Evolutionary conservation across 495 filamentous ascomycete species (phyloP).

Genomic region (Podospora australis): DNA sequence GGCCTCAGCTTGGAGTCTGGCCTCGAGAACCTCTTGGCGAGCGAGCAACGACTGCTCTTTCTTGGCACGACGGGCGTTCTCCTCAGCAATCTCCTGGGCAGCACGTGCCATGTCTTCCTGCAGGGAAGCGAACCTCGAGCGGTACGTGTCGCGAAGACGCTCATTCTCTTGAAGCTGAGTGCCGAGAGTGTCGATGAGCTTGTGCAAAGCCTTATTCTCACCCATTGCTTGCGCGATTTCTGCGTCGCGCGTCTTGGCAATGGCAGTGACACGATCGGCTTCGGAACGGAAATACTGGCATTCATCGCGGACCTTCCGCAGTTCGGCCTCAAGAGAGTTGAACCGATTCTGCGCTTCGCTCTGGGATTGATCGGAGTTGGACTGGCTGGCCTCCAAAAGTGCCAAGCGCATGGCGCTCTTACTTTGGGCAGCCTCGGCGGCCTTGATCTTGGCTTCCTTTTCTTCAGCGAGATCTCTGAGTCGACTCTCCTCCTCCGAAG

Average conservation of each 20-base stretch:
- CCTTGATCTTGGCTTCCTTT: conserved; percentile 45
- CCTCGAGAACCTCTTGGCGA: conserved; percentile 71
- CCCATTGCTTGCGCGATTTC: conserved; percentile 35
- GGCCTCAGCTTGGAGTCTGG: conserved; percentile 68
- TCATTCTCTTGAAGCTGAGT: conserved; percentile 80
- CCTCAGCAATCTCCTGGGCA: conserved; percentile 68
- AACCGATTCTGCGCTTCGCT: conserved; percentile 53
- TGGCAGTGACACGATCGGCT: conserved; percentile 37
- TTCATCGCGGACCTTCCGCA: conserved; percentile 44
- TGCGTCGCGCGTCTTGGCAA: conserved; percentile 34
- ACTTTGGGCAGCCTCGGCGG: conserved; percentile 38
- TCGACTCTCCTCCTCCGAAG: conserved; percentile 62
- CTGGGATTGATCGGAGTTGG: conserved; percentile 57
- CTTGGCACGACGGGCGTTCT: conserved; percentile 68
- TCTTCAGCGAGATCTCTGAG: conserved; percentile 65
- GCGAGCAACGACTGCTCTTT: conserved; percentile 67
- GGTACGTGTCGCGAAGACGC: conserved; percentile 67
- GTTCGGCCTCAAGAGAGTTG: conserved; percentile 41
- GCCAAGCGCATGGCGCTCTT: conserved; percentile 54
- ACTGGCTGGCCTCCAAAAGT: conserved; percentile 56
- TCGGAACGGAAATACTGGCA: conserved; percentile 44
- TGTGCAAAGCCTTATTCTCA: conserved; percentile 50
- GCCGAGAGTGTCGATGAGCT: conserved; percentile 59
- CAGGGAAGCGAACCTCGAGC: conserved; percentile 69
- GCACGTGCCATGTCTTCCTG: conserved; percentile 78